Evolutionary conservation across 495 filamentous ascomycete species (phyloP).

Genomic region (Durotheca rogersii): DNA sequence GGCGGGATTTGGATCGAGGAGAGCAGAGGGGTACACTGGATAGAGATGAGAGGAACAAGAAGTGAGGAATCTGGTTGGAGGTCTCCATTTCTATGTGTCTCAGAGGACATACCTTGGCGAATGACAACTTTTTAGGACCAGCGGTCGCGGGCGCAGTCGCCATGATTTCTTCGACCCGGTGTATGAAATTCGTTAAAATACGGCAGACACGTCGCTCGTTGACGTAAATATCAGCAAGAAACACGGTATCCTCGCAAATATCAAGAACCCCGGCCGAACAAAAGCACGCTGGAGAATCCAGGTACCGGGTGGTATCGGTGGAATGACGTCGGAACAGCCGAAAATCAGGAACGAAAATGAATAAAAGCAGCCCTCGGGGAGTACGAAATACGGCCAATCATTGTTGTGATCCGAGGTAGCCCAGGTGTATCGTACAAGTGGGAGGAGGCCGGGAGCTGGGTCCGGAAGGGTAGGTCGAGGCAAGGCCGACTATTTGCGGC

Average conservation of each 20-base stretch:
- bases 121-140: conserved; percentile 52
- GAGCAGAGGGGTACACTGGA: not conserved
- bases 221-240: conserved; percentile 19
- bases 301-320: conserved; percentile 21
- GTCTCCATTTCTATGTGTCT: no score
- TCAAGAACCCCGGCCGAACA: conserved; percentile 16
- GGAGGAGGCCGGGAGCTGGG: not conserved
- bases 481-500: conserved; percentile 10
- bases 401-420: conserved; percentile 39
- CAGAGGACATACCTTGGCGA: conserved; percentile 61
- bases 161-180: conserved; percentile 34
- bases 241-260: conserved; percentile 22
- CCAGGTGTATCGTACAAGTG: conserved; percentile 20
- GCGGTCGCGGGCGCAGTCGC: conserved; percentile 42
- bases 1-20: no score
- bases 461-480: conserved; percentile 10
- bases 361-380: conserved; percentile 50
- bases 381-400: conserved; percentile 51
- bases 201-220: conserved; percentile 6
- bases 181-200: conserved; percentile 3
- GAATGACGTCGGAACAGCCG: conserved; percentile 24
- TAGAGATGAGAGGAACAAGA: not conserved
- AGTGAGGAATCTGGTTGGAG: no score
- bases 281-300: conserved; percentile 24
- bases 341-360: conserved; percentile 51